Percentiles rank a stretch among this genome's conserved stretches.
These are phyloP conservation scores for Gamarada debralockiae DNA, from an alignment of 495 filamentous ascomycete genomes.

Conservation along the genomic window DNA sequence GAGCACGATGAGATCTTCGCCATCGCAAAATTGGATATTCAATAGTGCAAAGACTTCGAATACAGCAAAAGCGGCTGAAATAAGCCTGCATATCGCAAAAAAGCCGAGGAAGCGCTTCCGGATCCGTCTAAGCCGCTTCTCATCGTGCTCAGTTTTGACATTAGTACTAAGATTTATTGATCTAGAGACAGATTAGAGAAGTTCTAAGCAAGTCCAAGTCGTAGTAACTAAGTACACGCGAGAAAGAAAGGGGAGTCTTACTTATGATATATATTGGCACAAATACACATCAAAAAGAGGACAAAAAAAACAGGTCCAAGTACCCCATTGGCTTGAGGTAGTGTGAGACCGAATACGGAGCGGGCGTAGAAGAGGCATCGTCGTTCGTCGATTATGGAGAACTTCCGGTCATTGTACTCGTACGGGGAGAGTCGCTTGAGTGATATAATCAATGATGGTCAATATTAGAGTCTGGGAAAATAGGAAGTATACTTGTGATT, in stretches of 20 bases:
- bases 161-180: background rate
- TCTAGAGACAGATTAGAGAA: background rate
- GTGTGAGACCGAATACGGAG: conserved; percentile 36
- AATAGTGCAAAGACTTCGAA: conserved; percentile 44
- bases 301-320: conserved; percentile 41
- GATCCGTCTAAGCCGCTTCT: background rate
- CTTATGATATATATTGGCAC: conserved; percentile 39
- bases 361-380: conserved; percentile 40
- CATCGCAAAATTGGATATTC: conserved; percentile 46
- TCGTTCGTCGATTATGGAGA: conserved; percentile 3
- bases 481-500: no score
- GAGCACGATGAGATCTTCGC: conserved; percentile 44
- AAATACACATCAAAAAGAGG: conserved; percentile 33
- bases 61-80: conserved; percentile 34
- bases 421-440: no score
- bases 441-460: no score
- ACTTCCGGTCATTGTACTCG: conserved; percentile 17
- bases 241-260: conserved; percentile 15
- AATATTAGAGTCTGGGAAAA: no score
- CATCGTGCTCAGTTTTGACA: background rate
- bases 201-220: conserved; percentile 1
- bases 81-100: conserved; percentile 19
- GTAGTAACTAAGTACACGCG: background rate
- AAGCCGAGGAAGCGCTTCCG: conserved; percentile 5
- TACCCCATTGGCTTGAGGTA: conserved; percentile 40